phyloP scores from a whole-genome alignment of 2,329 filamentous ascomycete genomes.

The Reticulascus tulasneorum region DNA sequence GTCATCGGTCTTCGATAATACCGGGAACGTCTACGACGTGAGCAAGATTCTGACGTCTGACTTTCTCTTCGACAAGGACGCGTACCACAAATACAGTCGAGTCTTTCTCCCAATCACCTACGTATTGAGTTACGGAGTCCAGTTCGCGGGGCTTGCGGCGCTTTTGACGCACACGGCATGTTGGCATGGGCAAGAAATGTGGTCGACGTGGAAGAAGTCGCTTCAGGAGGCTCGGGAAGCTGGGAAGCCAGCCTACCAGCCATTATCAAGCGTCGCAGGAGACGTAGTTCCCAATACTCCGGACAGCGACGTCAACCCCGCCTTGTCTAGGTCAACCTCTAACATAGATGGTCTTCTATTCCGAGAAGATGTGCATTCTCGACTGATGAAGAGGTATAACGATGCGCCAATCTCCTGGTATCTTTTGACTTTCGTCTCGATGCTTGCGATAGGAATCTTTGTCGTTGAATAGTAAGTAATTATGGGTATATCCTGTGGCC shows the following conservation, averaged over 20 bases:
- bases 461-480: conserved; percentile 72
- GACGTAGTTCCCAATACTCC: conserved; percentile 9
- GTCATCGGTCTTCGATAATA: conserved; percentile 81
- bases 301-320: conserved; percentile 13
- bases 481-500: too few relatives aligned
- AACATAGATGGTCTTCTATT: conserved; percentile 55
- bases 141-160: conserved; percentile 78
- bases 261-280: conserved; percentile 31
- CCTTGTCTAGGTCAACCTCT: conserved; percentile 31
- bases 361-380: conserved; percentile 77
- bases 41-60: conserved; percentile 73
- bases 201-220: conserved; percentile 69
- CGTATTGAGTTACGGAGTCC: conserved; percentile 79
- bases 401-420: conserved; percentile 84
- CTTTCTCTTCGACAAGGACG: conserved; percentile 72
- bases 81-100: conserved; percentile 76
- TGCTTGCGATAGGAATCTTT: conserved; percentile 77
- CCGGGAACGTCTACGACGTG: conserved; percentile 74
- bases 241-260: conserved; percentile 48
- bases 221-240: conserved; percentile 58
- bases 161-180: conserved; percentile 76
- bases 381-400: conserved; percentile 77
- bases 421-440: conserved; percentile 66
- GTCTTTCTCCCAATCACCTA: conserved; percentile 87
- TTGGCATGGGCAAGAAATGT: conserved; percentile 82